Percentiles rank a stretch among this genome's conserved stretches.
phyloP scores from a whole-genome alignment of 441 rosid species.

The Euphorbia schlechtendalii region DNA sequence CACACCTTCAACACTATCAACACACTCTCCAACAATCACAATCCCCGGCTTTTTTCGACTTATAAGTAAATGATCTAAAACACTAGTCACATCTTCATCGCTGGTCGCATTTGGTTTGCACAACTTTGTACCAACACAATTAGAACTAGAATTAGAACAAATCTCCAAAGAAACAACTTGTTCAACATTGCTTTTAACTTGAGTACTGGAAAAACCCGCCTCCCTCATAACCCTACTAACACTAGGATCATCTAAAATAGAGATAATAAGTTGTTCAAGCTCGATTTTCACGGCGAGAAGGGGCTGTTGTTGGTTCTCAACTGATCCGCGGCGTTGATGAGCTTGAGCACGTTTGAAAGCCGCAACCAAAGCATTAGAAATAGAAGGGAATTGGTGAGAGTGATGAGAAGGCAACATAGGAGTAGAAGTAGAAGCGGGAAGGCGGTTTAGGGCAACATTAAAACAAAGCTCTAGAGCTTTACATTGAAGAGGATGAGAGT shows the following conservation, averaged over 20 bases:
- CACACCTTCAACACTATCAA: conserved; percentile 33
- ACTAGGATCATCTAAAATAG: conserved; percentile 69
- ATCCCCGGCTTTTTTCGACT: conserved; percentile 33
- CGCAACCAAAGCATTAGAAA: conserved; percentile 70
- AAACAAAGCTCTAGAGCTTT: conserved; percentile 73
- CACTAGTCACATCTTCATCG: conserved; percentile 37
- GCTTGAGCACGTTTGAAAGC: conserved; percentile 82
- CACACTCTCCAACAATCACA: conserved; percentile 49
- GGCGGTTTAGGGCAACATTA: conserved; percentile 69
- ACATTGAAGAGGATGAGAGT: conserved; percentile 69
- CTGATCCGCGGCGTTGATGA: conserved; percentile 67
- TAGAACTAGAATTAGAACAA: conserved; percentile 23
- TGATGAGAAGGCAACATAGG: conserved; percentile 39
- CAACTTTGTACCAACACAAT: conserved; percentile 12
- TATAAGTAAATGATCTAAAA: conserved; percentile 34
- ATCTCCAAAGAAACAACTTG: conserved; percentile 50
- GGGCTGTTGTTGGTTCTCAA: conserved; percentile 68
- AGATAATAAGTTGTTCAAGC: conserved; percentile 51
- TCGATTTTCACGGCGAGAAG: conserved; percentile 59
- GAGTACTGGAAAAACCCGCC: conserved; percentile 75
- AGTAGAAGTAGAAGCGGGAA: conserved; percentile 51
- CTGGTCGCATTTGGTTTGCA: conserved; percentile 24
- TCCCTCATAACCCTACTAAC: conserved; percentile 79
- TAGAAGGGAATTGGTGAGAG: conserved; percentile 40
- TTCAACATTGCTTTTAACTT: conserved; percentile 56